Evolutionary conservation across 192 early-diverging fungal species (phyloP).

Genomic region (Spizellomyces sp.): DNA sequence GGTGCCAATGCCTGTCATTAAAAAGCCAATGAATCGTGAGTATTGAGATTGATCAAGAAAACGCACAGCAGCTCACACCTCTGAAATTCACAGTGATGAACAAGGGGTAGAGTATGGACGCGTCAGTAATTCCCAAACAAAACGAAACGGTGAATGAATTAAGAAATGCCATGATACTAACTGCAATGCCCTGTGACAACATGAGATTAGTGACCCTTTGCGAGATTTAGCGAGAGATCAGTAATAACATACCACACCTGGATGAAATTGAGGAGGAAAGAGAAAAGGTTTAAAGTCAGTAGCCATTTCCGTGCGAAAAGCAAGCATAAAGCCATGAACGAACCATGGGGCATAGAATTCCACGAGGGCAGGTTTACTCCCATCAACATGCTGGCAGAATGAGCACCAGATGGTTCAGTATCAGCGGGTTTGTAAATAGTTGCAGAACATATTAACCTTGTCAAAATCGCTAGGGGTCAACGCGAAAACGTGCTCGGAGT

Average conservation of each 20-base stretch:
- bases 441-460: conserved; percentile 26
- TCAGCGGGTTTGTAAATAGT: not conserved
- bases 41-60: too few relatives aligned
- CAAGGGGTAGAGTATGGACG: too few relatives aligned
- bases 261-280: not conserved
- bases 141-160: too few relatives aligned
- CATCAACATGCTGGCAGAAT: conserved; percentile 55
- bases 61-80: too few relatives aligned
- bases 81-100: too few relatives aligned
- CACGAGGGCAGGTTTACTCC: conserved; percentile 74
- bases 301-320: too few relatives aligned
- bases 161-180: too few relatives aligned
- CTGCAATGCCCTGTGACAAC: too few relatives aligned
- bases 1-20: conserved; percentile 47
- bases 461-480: conserved; percentile 65
- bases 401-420: not conserved
- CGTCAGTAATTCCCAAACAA: too few relatives aligned
- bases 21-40: not conserved
- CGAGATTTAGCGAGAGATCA: not conserved
- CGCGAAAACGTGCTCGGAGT: conserved; percentile 44
- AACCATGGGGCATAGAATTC: conserved; percentile 90
- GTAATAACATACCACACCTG: not conserved
- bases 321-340: conserved; percentile 41
- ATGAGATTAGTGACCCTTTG: too few relatives aligned
- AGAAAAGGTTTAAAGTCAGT: too few relatives aligned